Percentiles rank a stretch among this genome's conserved stretches.
Conservation (phyloP, 1,284 basidiomycete genomes). For the Takashimella tepidaria region DNA sequence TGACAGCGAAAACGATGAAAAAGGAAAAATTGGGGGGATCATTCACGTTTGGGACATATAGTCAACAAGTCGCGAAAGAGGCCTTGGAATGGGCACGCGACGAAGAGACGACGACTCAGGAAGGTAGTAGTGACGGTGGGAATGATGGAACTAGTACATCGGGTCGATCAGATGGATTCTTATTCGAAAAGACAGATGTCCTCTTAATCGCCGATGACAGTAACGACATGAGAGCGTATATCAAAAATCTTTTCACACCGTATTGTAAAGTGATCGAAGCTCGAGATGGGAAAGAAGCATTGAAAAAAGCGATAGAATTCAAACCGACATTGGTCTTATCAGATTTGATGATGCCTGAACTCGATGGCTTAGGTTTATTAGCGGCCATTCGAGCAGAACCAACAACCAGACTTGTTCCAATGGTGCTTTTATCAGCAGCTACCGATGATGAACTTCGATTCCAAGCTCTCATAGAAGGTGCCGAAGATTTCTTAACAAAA, state of each 20-base stretch:
- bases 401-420: constrained; percentile 9
- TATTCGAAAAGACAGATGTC: constrained; percentile 25
- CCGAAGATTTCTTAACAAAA: constrained; percentile 37
- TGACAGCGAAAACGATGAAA: not conserved
- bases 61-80: constrained; percentile 10
- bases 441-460: constrained; percentile 20
- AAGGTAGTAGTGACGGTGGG: not conserved
- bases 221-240: constrained; percentile 28
- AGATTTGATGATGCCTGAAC: constrained; percentile 35
- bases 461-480: constrained; percentile 35
- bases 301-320: constrained; percentile 23
- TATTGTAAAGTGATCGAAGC: constrained; percentile 39
- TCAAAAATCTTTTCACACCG: constrained; percentile 24
- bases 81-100: constrained; percentile 8
- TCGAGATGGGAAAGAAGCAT: constrained; percentile 37
- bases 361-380: constrained; percentile 19
- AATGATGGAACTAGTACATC: not conserved
- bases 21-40: not conserved
- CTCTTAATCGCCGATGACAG: constrained; percentile 31
- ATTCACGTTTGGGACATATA: not conserved
- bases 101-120: not conserved
- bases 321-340: constrained; percentile 22
- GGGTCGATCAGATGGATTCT: constrained; percentile 9
- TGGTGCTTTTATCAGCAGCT: constrained; percentile 15
- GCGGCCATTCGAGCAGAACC: constrained; percentile 7